Evolutionary conservation across 768 basidiomycete species (phyloP), one percentile per base, ranked within the genome.

Genomic region (Boletus sp.): DNA sequence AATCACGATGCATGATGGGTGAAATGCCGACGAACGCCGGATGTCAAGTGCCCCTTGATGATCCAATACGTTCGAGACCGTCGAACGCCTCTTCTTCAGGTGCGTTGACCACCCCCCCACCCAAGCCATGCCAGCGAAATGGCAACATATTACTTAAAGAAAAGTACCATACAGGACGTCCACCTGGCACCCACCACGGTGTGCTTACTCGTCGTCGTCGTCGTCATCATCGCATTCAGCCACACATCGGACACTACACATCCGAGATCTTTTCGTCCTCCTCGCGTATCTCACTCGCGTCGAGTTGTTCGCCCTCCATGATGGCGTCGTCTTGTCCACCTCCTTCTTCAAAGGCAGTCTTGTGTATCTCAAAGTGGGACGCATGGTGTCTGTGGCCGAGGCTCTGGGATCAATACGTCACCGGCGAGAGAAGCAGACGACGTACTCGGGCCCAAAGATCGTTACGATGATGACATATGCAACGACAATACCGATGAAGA

Each of bases 361-460:
- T 88, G 64, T 84, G 80, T 59, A 86, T 80, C 76, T 98, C 94
- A 65, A 98, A 98, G 72, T 88, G 90, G 5, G 83, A 78, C 3
- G 85, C 79, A 64, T 88, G 88, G 52, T 84, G 83, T 66, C 84
- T 85, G 55, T 30, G n/a, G 15, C 37, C 27, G 39, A n/a, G 19
- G 42, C 10, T 10, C 10, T 33, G 14, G 14, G n/a, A n/a, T 55
- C n/a, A 51, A 6, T 14, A 34, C 15, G 23, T 30, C 1, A 40
- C 15, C 3, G 4, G 19, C 1, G 17, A 44, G 23, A 21, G 37
- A 23, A 21, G 44, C 0, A 15, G 27, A 9, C 45, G 37, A 80
- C 87, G 47, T 60, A 85, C 85, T 86, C 85, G 3, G 88, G 87
- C 2, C 93, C 94, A 56, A 95, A 74, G 57, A 92, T 76, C 8